phyloP scores from a whole-genome alignment of 495 filamentous ascomycete species.

The Penicillium chermesinum region DNA sequence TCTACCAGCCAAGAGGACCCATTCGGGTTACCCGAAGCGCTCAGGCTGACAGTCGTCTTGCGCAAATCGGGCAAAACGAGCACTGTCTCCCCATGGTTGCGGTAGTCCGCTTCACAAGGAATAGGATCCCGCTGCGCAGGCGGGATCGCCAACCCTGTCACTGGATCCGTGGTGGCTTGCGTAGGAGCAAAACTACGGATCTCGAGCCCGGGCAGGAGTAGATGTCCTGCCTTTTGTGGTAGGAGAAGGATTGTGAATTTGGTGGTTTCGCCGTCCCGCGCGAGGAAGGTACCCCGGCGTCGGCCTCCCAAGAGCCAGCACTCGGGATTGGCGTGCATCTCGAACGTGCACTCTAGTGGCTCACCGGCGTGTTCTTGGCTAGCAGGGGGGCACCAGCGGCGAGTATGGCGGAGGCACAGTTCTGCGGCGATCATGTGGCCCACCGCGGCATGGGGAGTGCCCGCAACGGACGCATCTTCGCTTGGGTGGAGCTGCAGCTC shows the following conservation, averaged over 20 bases:
- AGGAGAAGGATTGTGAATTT: conserved; percentile 64
- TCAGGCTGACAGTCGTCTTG: conserved; percentile 71
- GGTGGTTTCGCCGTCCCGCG: conserved; percentile 43
- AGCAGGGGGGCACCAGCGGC: conserved; percentile 62
- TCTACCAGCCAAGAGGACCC: conserved; percentile 62
- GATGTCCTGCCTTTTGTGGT: conserved; percentile 69
- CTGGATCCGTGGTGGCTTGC: conserved; percentile 12
- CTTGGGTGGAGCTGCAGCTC: conserved; percentile 55
- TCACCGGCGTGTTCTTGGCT: conserved; percentile 34
- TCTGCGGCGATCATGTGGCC: conserved; percentile 69
- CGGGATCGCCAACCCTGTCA: conserved; percentile 7
- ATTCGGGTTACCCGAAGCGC: conserved; percentile 50
- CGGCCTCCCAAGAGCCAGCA: conserved; percentile 82
- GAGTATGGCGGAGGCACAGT: conserved; percentile 69
- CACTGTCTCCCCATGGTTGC: conserved; percentile 70
- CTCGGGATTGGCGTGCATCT: conserved; percentile 69
- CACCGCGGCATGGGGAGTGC: conserved; percentile 44
- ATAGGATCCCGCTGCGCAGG: conserved; percentile 35
- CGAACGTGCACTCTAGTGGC: conserved; percentile 75
- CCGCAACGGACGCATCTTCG: conserved; percentile 17
- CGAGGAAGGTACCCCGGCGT: conserved; percentile 70
- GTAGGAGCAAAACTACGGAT: conserved; percentile 54
- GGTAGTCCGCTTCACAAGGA: conserved; percentile 73
- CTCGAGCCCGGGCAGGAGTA: conserved; percentile 73
- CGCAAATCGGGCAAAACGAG: conserved; percentile 68